Conservation (phyloP, 2,329 filamentous ascomycete genomes). For the Epichloe sp. region DNA sequence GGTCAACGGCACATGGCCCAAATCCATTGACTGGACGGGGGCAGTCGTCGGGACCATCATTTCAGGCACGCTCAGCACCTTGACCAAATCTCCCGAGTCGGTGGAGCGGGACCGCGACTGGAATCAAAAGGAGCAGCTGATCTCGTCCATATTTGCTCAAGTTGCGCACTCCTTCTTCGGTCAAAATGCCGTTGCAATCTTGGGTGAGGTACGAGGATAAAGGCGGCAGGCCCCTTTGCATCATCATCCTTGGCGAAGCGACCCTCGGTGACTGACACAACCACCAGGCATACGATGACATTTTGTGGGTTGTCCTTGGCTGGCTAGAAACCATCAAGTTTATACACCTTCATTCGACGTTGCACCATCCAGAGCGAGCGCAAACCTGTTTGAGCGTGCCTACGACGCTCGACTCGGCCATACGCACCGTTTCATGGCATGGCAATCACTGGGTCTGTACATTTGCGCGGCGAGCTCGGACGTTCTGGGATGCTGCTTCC, state of each 20-base stretch:
- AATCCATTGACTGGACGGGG: constrained; percentile 84
- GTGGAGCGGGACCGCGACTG: constrained; percentile 24
- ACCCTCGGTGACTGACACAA: not conserved
- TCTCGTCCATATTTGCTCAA: constrained; percentile 73
- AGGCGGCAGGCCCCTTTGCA: not conserved
- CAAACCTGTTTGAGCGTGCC: constrained; percentile 6
- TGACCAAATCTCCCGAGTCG: constrained; percentile 45
- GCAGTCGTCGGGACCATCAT: constrained; percentile 74
- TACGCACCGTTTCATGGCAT: constrained; percentile 48
- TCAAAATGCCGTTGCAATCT: constrained; percentile 63
- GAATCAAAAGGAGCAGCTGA: constrained; percentile 57
- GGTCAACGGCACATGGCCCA: constrained; percentile 72
- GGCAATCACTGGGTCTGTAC: constrained; percentile 60
- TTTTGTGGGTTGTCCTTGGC: constrained; percentile 86
- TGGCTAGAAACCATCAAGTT: constrained; percentile 80
- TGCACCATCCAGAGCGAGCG: constrained; percentile 37
- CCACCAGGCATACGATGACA: constrained; percentile 72
- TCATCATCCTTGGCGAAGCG: not conserved
- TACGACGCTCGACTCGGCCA: constrained; percentile 3
- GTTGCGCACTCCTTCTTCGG: constrained; percentile 71
- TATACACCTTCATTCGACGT: constrained; percentile 51
- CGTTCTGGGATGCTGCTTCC: constrained; percentile 75
- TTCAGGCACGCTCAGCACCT: constrained; percentile 56
- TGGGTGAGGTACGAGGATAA: constrained; percentile 34
- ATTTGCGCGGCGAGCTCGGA: constrained; percentile 69